Percentiles rank a stretch among this genome's conserved stretches.
These are phyloP conservation scores for Cercospora zeina DNA, from an alignment of 2,329 filamentous ascomycete species.

Conservation along the genomic window DNA sequence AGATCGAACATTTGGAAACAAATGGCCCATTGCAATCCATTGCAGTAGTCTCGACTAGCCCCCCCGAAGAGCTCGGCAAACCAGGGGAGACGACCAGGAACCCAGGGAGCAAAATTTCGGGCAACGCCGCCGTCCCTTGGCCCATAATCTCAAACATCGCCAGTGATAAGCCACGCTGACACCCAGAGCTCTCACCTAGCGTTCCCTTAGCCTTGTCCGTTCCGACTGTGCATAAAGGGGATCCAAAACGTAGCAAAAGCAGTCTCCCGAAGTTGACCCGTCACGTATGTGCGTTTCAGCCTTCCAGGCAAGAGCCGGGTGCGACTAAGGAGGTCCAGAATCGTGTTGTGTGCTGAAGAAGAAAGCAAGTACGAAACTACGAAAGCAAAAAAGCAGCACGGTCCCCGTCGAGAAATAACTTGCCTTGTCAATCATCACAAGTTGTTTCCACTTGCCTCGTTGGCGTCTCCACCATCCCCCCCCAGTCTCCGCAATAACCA, in stretches of 20 bases:
- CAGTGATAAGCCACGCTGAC: conserved; percentile 6
- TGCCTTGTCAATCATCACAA: neutral
- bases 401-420: neutral
- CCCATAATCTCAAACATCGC: conserved; percentile 2
- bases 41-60: neutral
- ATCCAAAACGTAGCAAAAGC: neutral
- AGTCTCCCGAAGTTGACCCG: neutral
- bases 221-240: neutral
- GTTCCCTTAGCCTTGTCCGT: conserved; percentile 2
- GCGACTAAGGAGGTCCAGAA: no score
- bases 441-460: no score
- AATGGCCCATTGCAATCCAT: neutral
- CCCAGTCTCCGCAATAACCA: neutral
- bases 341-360: no score
- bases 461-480: neutral
- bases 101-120: neutral
- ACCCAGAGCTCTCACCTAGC: neutral
- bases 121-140: neutral
- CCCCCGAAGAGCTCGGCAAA: neutral
- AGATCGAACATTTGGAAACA: neutral
- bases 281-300: conserved; percentile 1
- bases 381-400: neutral
- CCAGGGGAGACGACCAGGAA: neutral
- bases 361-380: no score
- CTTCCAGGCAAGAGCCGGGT: no score